phyloP scores from a whole-genome alignment of 257 asterid genomes.

The Ilex aquifolium region DNA sequence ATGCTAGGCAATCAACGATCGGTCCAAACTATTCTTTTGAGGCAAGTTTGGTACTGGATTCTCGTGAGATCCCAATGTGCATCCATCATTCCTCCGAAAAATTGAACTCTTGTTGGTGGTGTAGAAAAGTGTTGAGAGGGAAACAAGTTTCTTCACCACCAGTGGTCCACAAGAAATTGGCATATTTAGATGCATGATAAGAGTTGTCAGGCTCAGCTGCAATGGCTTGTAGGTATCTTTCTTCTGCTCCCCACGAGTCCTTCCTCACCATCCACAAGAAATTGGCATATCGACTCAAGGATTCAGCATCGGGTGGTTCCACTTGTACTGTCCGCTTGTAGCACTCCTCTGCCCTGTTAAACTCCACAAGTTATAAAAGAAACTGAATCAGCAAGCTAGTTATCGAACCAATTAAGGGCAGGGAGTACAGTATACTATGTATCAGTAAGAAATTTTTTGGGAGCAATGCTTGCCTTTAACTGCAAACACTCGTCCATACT shows the following conservation, averaged over 20 bases:
- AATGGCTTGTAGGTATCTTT: conserved; percentile 56
- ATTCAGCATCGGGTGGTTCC: conserved; percentile 64
- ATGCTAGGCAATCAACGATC: no score
- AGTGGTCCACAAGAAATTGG: conserved; percentile 81
- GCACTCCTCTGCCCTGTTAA: conserved; percentile 82
- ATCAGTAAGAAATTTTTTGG: no score
- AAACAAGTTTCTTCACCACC: conserved; percentile 86
- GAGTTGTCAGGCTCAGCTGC: conserved; percentile 49
- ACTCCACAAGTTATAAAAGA: neutral
- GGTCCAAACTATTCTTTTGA: no score
- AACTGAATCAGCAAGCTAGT: no score
- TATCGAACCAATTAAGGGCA: no score
- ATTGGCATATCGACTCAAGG: conserved; percentile 50
- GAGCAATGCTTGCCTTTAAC: no score
- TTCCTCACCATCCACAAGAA: conserved; percentile 69
- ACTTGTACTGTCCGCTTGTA: conserved; percentile 58
- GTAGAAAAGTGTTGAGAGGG: conserved; percentile 34
- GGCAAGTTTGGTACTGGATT: no score
- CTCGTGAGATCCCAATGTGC: no score
- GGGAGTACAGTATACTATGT: no score
- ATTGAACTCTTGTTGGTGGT: conserved; percentile 5
- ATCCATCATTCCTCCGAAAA: conserved; percentile 8
- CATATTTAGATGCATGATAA: conserved; percentile 50
- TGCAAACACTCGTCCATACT: no score
- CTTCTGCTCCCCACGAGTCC: conserved; percentile 70